Percentiles rank a stretch among this genome's conserved stretches.
phyloP scores from a whole-genome alignment of 805 yeast genomes.

The Clavispora phyllophila region DNA sequence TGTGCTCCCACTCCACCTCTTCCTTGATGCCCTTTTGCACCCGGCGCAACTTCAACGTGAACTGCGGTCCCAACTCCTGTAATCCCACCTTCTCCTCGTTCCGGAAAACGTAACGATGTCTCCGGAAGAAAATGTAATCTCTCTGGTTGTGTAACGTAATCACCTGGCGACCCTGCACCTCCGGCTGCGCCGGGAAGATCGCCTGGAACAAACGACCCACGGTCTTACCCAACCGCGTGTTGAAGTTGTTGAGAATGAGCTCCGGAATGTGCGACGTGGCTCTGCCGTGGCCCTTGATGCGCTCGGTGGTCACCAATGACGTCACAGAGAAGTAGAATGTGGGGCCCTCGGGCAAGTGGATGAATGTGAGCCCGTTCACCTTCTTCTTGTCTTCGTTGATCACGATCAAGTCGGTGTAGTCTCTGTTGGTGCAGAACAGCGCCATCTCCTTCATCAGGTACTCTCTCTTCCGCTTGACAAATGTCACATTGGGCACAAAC shows the following conservation, averaged over 20 bases:
- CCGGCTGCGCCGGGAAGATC: constrained; percentile 88
- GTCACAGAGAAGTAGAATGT: constrained; percentile 85
- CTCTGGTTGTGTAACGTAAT: constrained; percentile 94
- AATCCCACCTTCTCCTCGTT: constrained; percentile 91
- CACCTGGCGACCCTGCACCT: constrained; percentile 92
- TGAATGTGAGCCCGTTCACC: constrained; percentile 87
- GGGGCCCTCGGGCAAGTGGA: constrained; percentile 94
- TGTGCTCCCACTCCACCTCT: constrained; percentile 94
- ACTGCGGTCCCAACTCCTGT: constrained; percentile 96
- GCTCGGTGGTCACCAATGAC: constrained; percentile 68
- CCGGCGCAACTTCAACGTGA: constrained; percentile 82
- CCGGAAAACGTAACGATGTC: constrained; percentile 87
- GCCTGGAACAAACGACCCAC: constrained; percentile 91
- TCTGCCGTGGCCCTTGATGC: constrained; percentile 82
- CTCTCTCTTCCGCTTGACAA: constrained; percentile 82
- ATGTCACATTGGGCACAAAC: constrained; percentile 77
- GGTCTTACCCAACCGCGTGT: constrained; percentile 87
- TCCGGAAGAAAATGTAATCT: constrained; percentile 90
- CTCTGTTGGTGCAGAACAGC: constrained; percentile 72
- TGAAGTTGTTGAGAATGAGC: constrained; percentile 83
- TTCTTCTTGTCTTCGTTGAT: constrained; percentile 91
- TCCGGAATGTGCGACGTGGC: constrained; percentile 92
- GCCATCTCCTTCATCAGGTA: constrained; percentile 85
- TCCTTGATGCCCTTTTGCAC: constrained; percentile 88
- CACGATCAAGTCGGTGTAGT: constrained; percentile 81